A percentile compares a stretch with the other conserved stretches of the same genome.
Conservation (phyloP, 2,329 filamentous ascomycete genomes). For the Diaporthe longicolla region DNA sequence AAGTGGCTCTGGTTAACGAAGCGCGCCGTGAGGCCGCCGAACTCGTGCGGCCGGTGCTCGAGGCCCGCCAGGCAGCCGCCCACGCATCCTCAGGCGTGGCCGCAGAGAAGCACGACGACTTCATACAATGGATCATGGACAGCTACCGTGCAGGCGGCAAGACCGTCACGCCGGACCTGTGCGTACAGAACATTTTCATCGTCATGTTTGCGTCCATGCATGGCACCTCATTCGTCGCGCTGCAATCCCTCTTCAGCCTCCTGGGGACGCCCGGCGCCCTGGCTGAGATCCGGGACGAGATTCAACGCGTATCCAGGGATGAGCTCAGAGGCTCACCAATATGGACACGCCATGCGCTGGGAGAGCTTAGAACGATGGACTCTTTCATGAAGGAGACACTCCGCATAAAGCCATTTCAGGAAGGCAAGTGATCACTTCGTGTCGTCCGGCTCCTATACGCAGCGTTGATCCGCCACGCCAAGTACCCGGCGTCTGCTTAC, state of each 20-base stretch:
- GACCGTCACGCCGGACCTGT: constrained; percentile 39
- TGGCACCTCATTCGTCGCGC: constrained; percentile 15
- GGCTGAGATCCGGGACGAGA: constrained; percentile 35
- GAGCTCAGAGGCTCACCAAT: constrained; percentile 41
- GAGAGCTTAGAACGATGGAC: constrained; percentile 43
- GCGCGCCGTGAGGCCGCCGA: constrained; percentile 42
- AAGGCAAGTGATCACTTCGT: constrained; percentile 16
- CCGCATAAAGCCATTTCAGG: constrained; percentile 43
- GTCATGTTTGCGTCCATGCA: constrained; percentile 46
- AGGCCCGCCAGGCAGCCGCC: constrained; percentile 41
- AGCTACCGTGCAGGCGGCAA: constrained; percentile 43
- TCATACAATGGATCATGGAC: constrained; percentile 45
- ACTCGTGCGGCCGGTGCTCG: constrained; percentile 44
- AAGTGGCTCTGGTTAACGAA: constrained; percentile 33
- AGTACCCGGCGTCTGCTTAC: neutral
- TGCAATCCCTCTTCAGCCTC: constrained; percentile 34
- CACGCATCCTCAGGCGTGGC: too few species aligned
- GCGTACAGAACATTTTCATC: constrained; percentile 45
- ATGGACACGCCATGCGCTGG: constrained; percentile 44
- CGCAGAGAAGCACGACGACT: constrained; percentile 42
- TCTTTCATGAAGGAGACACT: constrained; percentile 45
- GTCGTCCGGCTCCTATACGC: neutral
- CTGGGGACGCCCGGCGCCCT: constrained; percentile 41
- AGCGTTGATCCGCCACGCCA: too few species aligned
- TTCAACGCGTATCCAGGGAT: neutral